Percentiles rank a stretch among this genome's conserved stretches.
Evolutionary conservation across 2,329 filamentous ascomycete genomes (phyloP).

Genomic region (Exophiala aquamarina): DNA sequence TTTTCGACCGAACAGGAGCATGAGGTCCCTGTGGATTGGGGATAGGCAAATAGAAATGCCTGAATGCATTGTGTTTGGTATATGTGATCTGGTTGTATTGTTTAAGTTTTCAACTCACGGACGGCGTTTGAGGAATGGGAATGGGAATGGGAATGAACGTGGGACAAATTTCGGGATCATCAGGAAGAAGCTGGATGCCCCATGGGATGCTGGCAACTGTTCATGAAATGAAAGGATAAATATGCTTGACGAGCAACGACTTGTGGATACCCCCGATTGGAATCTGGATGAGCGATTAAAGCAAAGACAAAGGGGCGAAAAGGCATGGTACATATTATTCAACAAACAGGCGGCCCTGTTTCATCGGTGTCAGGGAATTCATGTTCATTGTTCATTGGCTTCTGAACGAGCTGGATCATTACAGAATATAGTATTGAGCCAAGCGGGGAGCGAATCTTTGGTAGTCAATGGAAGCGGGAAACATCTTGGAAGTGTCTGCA

Average conservation of each 20-base stretch:
- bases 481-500: too few relatives aligned
- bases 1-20: neutral
- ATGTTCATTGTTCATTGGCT: too few relatives aligned
- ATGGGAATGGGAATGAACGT: neutral
- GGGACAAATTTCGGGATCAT: too few relatives aligned
- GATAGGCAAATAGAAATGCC: too few relatives aligned
- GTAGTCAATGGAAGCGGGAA: too few relatives aligned
- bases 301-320: constrained; percentile 1
- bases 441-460: too few relatives aligned
- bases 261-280: constrained; percentile 14
- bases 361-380: too few relatives aligned
- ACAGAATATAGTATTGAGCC: too few relatives aligned
- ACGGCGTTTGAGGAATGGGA: constrained; percentile 1
- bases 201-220: constrained; percentile 5
- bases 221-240: constrained; percentile 7
- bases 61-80: neutral
- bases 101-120: too few relatives aligned
- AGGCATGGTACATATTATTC: constrained; percentile 1
- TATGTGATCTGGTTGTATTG: neutral
- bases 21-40: constrained; percentile 3
- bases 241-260: constrained; percentile 10
- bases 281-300: constrained; percentile 6
- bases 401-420: too few relatives aligned
- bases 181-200: too few relatives aligned
- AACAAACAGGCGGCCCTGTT: too few relatives aligned